Percentiles rank a stretch among this genome's conserved stretches.
These are phyloP conservation scores for Artemisia annua DNA, from an alignment of 129 eudicot species.

Conservation along the genomic window DNA sequence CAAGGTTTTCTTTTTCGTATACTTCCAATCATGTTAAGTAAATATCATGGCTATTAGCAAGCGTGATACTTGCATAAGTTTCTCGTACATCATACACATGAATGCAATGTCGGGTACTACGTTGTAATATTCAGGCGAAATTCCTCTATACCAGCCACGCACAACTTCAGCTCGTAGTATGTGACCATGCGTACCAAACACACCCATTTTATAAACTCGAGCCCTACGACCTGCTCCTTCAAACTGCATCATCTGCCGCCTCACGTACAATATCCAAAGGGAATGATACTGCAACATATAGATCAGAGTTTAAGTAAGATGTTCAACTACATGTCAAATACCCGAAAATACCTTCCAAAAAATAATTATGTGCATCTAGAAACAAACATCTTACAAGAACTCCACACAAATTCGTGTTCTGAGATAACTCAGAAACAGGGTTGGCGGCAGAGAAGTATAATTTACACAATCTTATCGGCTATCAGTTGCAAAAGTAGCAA, in stretches of 20 bases:
- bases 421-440: constrained; percentile 18
- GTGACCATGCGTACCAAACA: constrained; percentile 61
- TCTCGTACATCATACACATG: constrained; percentile 86
- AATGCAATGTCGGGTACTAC: constrained; percentile 86
- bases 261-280: constrained; percentile 92
- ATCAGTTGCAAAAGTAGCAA: constrained; percentile 11
- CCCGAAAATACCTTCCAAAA: constrained; percentile 4
- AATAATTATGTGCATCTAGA: neutral
- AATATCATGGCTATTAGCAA: constrained; percentile 16
- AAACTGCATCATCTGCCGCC: constrained; percentile 88
- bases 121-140: constrained; percentile 87
- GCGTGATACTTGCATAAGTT: constrained; percentile 63
- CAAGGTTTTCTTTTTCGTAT: neutral
- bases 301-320: constrained; percentile 1
- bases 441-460: neutral
- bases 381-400: too few relatives aligned
- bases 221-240: constrained; percentile 91
- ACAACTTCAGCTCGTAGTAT: constrained; percentile 70
- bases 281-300: constrained; percentile 60
- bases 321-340: neutral
- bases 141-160: constrained; percentile 81
- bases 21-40: constrained; percentile 3
- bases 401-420: too few relatives aligned
- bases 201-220: constrained; percentile 65
- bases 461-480: constrained; percentile 6